These are phyloP conservation scores for Musa schizocarpa DNA, from an alignment of 176 grass and related monocot species.

Conservation along the genomic window DNA sequence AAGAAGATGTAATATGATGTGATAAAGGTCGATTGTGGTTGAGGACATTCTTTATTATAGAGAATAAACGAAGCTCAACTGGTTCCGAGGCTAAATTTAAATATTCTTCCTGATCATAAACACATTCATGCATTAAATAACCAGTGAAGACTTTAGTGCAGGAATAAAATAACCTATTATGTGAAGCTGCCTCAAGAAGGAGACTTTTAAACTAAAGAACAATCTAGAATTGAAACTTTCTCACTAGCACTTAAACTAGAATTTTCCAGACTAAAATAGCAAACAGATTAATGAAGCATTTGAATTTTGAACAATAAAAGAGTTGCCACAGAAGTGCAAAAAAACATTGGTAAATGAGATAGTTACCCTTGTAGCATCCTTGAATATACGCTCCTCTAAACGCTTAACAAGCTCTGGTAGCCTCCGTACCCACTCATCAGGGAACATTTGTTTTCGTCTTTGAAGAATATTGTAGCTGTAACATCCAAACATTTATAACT, in stretches of 20 bases:
- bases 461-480: constrained; percentile 29
- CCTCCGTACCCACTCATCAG: constrained; percentile 26
- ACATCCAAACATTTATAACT: constrained; percentile 1
- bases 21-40: constrained; percentile 10
- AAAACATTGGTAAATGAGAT: constrained; percentile 5
- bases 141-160: constrained; percentile 3
- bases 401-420: constrained; percentile 27
- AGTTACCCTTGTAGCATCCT: constrained; percentile 11
- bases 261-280: neutral
- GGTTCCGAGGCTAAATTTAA: constrained; percentile 42
- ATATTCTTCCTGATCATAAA: constrained; percentile 67
- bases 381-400: constrained; percentile 29
- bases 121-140: constrained; percentile 6
- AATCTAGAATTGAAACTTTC: neutral
- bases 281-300: neutral
- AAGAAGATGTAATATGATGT: constrained; percentile 45
- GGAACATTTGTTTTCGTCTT: neutral
- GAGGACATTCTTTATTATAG: constrained; percentile 37
- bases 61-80: constrained; percentile 49
- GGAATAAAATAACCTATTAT: constrained; percentile 1
- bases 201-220: neutral
- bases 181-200: neutral
- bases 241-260: neutral
- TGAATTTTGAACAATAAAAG: neutral
- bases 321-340: constrained; percentile 9